Percentiles rank a stretch among this genome's conserved stretches.
Conservation (phyloP, 2,329 filamentous ascomycete species). For the Beauveria bassiana region DNA sequence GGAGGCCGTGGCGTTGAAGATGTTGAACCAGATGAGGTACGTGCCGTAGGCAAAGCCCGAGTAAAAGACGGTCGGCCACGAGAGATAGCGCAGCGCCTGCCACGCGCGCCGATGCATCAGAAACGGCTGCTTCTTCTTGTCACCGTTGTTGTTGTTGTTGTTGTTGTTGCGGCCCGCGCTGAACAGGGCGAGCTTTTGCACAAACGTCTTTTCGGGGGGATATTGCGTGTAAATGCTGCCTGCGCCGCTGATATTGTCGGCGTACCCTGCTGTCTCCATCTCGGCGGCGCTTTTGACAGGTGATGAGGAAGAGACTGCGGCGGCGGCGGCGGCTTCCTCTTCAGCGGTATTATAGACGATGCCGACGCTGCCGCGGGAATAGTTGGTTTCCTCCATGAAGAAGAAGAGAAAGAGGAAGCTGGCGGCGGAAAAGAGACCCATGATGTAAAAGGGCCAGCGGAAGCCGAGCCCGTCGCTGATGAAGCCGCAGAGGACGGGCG, state of each 20-base stretch:
- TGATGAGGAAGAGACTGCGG: too few species aligned
- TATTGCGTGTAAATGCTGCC: background rate
- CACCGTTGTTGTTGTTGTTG: too few species aligned
- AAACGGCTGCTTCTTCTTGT: conserved; percentile 31
- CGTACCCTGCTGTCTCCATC: background rate
- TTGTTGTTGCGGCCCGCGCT: background rate
- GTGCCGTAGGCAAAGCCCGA: conserved; percentile 35
- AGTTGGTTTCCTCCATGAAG: conserved; percentile 54
- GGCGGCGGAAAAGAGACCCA: conserved; percentile 29
- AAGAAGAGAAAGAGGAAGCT: conserved; percentile 38
- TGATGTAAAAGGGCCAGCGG: conserved; percentile 37
- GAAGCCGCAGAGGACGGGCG: conserved; percentile 36
- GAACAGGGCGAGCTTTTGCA: conserved; percentile 32
- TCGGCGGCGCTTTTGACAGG: background rate
- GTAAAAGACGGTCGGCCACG: conserved; percentile 36
- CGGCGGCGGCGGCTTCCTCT: background rate
- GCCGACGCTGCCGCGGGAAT: conserved; percentile 27
- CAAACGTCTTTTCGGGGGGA: conserved; percentile 29
- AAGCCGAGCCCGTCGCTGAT: conserved; percentile 34
- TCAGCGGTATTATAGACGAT: background rate
- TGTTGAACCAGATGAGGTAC: conserved; percentile 35
- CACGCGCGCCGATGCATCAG: conserved; percentile 30
- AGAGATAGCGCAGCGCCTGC: conserved; percentile 29
- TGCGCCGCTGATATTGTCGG: background rate
- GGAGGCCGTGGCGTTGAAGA: conserved; percentile 35